These are phyloP conservation scores for Acer saccharum DNA, from an alignment of 345 rosid species.

Conservation along the genomic window DNA sequence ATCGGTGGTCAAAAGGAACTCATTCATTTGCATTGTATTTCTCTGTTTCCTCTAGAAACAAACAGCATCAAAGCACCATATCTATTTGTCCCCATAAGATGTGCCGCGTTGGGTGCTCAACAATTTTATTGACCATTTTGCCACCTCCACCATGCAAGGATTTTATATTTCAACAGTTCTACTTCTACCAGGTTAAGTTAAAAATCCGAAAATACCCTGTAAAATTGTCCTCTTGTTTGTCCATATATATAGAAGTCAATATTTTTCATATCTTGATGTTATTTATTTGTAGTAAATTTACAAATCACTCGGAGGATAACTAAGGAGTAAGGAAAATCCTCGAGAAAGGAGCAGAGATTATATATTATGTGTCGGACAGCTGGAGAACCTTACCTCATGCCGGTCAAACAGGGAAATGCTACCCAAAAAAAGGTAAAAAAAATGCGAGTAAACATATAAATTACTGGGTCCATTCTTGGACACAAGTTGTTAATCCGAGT, in stretches of 20 bases:
- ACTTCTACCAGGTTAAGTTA: not conserved
- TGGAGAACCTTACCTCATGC: slow-evolving; percentile 10
- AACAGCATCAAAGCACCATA: not conserved
- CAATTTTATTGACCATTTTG: not conserved
- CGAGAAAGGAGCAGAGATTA: not conserved
- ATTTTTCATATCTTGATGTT: not conserved
- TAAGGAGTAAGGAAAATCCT: not conserved
- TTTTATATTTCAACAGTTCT: not conserved
- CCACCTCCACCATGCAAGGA: not conserved
- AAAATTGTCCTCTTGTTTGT: not conserved
- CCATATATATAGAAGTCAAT: not conserved
- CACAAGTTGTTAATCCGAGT: not conserved
- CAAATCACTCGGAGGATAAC: not conserved
- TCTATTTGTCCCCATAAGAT: slow-evolving; percentile 1
- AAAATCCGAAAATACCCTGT: not conserved
- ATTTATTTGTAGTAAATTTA: not conserved
- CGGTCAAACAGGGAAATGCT: not conserved
- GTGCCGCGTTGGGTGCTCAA: slow-evolving; percentile 16
- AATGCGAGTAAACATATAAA: too few relatives aligned
- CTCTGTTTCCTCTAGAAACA: not conserved
- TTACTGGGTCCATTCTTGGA: too few relatives aligned
- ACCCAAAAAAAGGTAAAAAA: not conserved
- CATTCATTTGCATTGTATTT: not conserved
- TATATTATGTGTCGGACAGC: not conserved
- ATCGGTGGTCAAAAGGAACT: slow-evolving; percentile 5